Percentiles rank a stretch among this genome's conserved stretches.
Evolutionary conservation across 345 rosid genomes (phyloP).

Genomic region (Geranium rotundifolium): DNA sequence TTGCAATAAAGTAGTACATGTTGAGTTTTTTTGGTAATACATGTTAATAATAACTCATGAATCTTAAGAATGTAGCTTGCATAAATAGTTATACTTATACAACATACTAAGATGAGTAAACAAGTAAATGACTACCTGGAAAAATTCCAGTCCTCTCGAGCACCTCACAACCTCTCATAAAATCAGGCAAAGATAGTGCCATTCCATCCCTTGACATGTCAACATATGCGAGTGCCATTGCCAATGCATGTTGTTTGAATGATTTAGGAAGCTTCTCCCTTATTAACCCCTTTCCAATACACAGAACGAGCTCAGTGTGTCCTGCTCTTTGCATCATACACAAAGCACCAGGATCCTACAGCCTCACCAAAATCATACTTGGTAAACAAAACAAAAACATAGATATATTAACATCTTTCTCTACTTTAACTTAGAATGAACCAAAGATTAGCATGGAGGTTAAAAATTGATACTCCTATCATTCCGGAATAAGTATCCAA

Average conservation of each 20-base stretch:
- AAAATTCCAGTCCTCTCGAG: slow-evolving; percentile 87
- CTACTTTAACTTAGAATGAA: too few relatives aligned
- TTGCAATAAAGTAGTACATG: too few relatives aligned
- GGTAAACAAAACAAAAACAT: slow-evolving; percentile 1
- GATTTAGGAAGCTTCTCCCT: slow-evolving; percentile 81
- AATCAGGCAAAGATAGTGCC: slow-evolving; percentile 74
- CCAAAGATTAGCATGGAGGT: too few relatives aligned
- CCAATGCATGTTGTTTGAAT: slow-evolving; percentile 85
- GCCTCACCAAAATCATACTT: slow-evolving; percentile 1
- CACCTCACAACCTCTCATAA: slow-evolving; percentile 63
- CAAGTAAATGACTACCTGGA: slow-evolving; percentile 43
- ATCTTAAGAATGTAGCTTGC: too few relatives aligned
- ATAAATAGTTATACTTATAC: neutral
- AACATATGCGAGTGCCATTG: slow-evolving; percentile 71
- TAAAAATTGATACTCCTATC: too few relatives aligned
- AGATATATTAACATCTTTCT: too few relatives aligned
- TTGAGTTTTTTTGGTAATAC: too few relatives aligned
- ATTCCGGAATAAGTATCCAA: too few relatives aligned
- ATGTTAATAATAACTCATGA: too few relatives aligned
- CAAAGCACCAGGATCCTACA: slow-evolving; percentile 85
- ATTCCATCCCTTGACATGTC: slow-evolving; percentile 86
- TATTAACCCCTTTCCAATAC: slow-evolving; percentile 55
- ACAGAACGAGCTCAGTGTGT: slow-evolving; percentile 55
- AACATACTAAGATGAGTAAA: neutral
- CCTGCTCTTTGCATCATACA: slow-evolving; percentile 90